phyloP scores from a whole-genome alignment of 2,329 filamentous ascomycete species.

The Trichoderma pleuroti region DNA sequence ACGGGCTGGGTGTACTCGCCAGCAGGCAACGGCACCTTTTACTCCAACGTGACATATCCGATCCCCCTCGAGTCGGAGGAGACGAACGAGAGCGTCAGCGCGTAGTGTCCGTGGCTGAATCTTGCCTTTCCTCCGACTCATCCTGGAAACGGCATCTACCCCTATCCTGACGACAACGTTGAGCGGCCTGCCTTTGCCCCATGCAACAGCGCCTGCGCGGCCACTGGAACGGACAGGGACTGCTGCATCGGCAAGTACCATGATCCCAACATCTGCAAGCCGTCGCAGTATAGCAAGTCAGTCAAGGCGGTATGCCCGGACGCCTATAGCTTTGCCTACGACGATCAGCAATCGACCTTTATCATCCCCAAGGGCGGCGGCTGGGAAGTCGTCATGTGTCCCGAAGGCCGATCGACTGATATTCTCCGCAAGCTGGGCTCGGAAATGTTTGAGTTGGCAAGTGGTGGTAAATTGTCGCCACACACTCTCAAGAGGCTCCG shows the following conservation, averaged over 20 bases:
- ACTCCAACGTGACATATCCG: constrained; percentile 63
- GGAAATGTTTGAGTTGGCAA: constrained; percentile 48
- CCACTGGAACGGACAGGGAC: constrained; percentile 62
- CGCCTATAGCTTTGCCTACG: constrained; percentile 74
- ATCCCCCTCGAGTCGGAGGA: constrained; percentile 63
- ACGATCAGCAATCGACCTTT: constrained; percentile 57
- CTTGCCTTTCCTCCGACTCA: constrained; percentile 65
- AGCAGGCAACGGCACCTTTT: constrained; percentile 52
- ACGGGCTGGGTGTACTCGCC: constrained; percentile 56
- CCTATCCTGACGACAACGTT: constrained; percentile 74
- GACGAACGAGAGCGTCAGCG: constrained; percentile 53
- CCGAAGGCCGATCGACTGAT: constrained; percentile 56
- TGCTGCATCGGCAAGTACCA: constrained; percentile 73
- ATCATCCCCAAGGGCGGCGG: constrained; percentile 65
- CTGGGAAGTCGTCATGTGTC: constrained; percentile 78
- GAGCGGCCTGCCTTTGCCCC: constrained; percentile 70
- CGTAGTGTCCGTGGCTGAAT: constrained; percentile 80
- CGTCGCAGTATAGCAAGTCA: constrained; percentile 63
- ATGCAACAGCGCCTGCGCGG: constrained; percentile 73
- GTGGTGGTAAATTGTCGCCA: constrained; percentile 38
- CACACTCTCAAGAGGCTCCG: constrained; percentile 31
- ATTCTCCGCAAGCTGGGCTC: constrained; percentile 51
- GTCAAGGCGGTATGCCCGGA: constrained; percentile 79
- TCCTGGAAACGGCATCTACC: constrained; percentile 72
- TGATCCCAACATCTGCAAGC: constrained; percentile 59